Conservation (phyloP, 2,329 filamentous ascomycete genomes). For the Triangularia verruculosa region DNA sequence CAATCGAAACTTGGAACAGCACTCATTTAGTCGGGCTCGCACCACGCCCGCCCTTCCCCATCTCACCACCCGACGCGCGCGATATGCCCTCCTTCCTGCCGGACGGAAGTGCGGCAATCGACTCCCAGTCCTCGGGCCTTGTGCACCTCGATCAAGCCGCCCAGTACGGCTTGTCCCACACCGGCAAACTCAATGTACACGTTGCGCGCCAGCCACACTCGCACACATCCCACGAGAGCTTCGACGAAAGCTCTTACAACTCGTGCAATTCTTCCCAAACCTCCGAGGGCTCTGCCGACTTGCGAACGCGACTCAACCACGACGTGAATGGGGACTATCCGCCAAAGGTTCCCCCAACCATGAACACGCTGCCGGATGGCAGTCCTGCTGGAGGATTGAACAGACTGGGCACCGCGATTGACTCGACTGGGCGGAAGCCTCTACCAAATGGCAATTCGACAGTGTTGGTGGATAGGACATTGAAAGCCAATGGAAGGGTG, state of each 20-base stretch:
- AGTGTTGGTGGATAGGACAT: conserved; percentile 31
- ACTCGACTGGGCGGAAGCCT: conserved; percentile 21
- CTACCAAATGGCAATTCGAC: conserved; percentile 27
- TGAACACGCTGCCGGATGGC: conserved; percentile 59
- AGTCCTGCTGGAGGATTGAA: conserved; percentile 40
- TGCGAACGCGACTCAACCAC: conserved; percentile 29
- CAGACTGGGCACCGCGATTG: conserved; percentile 27
- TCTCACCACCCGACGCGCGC: conserved; percentile 24
- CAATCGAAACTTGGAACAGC: conserved; percentile 14
- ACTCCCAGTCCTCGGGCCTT: conserved; percentile 42
- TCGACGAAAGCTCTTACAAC: conserved; percentile 53
- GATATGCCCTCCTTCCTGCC: conserved; percentile 58
- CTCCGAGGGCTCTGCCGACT: conserved; percentile 49
- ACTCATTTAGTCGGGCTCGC: conserved; percentile 12
- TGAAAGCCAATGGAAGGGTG: conserved; percentile 19
- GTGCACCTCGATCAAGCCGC: conserved; percentile 43
- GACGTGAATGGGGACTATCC: conserved; percentile 42
- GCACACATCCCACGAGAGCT: conserved; percentile 49
- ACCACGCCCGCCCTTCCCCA: neutral
- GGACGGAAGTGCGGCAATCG: conserved; percentile 44
- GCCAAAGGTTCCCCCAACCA: conserved; percentile 45
- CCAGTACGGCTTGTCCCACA: conserved; percentile 34
- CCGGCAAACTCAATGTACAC: conserved; percentile 34
- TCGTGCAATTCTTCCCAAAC: conserved; percentile 46
- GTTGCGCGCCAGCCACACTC: conserved; percentile 35